Evolutionary conservation across 2,329 filamentous ascomycete genomes (phyloP).

Genomic region (Whalleya microplaca): DNA sequence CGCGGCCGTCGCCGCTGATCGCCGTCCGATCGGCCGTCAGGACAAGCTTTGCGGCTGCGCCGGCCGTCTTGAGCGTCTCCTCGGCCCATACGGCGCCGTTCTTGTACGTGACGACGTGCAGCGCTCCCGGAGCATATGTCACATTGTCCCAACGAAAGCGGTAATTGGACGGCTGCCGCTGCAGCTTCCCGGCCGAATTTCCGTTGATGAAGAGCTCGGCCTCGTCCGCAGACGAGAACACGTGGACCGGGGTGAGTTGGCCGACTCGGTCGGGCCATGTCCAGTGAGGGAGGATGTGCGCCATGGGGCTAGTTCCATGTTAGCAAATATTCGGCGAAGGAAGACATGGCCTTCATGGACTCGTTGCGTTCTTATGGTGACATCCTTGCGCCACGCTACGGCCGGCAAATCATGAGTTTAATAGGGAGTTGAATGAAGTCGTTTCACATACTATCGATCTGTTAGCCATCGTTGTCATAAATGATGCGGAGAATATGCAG

Average conservation of each 20-base stretch:
- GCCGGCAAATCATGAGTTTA: not conserved
- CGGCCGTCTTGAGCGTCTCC: constrained; percentile 45
- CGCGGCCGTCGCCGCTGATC: constrained; percentile 46
- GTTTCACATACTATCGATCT: constrained; percentile 7
- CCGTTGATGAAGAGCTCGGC: constrained; percentile 1
- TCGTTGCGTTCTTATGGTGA: not conserved
- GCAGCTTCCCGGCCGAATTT: not conserved
- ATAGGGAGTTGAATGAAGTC: not conserved
- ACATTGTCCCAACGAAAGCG: constrained; percentile 59
- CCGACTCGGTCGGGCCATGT: constrained; percentile 51
- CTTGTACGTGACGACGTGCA: constrained; percentile 52
- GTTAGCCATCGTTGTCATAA: constrained; percentile 1
- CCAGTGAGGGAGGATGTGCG: constrained; percentile 60
- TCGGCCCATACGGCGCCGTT: constrained; percentile 50
- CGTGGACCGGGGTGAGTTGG: constrained; percentile 7
- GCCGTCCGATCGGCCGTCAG: constrained; percentile 44
- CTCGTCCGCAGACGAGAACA: constrained; percentile 1
- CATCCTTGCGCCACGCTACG: not conserved
- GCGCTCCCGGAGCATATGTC: constrained; percentile 50
- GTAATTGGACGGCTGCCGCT: constrained; percentile 37
- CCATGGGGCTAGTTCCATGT: constrained; percentile 37
- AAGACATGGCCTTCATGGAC: not conserved
- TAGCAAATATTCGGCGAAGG: not conserved
- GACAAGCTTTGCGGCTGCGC: constrained; percentile 41
- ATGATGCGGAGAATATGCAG: too few relatives aligned